phyloP scores from a whole-genome alignment of 805 yeast genomes.

The Isabelozyma gotoi region DNA sequence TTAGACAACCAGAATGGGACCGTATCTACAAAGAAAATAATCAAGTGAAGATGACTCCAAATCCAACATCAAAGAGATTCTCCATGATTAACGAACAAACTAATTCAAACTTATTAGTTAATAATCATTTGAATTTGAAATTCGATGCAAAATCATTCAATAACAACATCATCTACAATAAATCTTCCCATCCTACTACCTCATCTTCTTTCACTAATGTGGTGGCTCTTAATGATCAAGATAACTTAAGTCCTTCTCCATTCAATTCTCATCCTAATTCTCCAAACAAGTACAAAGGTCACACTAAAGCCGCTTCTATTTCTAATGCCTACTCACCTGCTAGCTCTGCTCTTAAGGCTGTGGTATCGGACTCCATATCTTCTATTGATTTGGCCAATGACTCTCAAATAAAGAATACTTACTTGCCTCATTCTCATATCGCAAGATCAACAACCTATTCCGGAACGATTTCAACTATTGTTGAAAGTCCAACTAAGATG shows the following conservation, averaged over 20 bases:
- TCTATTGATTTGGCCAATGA: conserved; percentile 14
- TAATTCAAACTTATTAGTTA: conserved; percentile 33
- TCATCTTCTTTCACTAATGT: conserved; percentile 57
- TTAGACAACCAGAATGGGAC: conserved; percentile 92
- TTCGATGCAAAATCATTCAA: conserved; percentile 31
- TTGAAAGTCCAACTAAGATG: conserved; percentile 39
- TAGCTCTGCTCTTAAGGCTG: conserved; percentile 68
- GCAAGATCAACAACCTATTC: conserved; percentile 28
- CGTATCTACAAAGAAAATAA: conserved; percentile 37
- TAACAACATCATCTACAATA: conserved; percentile 38
- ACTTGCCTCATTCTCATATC: conserved; percentile 6
- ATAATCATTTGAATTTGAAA: conserved; percentile 15
- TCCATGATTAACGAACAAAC: conserved; percentile 45
- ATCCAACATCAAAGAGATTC: conserved; percentile 39
- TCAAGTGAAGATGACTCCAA: conserved; percentile 6
- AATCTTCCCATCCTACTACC: conserved; percentile 63
- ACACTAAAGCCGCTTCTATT: conserved; percentile 30
- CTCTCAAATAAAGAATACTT: conserved; percentile 8
- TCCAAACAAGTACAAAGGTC: conserved; percentile 25
- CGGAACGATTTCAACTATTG: conserved; percentile 46
- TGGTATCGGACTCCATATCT: conserved; percentile 53
- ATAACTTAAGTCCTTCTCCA: conserved; percentile 1
- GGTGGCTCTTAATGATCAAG: conserved; percentile 40
- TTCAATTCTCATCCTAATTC: conserved; percentile 9
- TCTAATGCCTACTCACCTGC: conserved; percentile 50